phyloP scores from a whole-genome alignment of 352 stramenopile genomes.

The Plasmopara muralis region DNA sequence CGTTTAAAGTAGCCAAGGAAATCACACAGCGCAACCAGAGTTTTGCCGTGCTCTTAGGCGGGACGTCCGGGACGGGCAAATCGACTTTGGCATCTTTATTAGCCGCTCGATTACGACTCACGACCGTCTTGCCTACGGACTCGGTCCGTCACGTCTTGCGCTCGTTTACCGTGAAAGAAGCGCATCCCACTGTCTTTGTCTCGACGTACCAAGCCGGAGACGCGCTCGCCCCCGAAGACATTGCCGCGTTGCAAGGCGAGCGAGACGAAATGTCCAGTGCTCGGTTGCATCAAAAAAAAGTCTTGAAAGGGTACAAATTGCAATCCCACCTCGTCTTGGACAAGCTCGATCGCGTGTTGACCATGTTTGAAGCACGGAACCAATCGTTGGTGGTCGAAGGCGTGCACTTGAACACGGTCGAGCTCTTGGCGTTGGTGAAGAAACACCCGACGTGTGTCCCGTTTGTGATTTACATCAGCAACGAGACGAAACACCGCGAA shows the following conservation, averaged over 20 bases:
- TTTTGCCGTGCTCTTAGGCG: constrained; percentile 82
- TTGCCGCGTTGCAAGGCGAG: constrained; percentile 39
- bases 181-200: constrained; percentile 77
- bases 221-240: constrained; percentile 40
- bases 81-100: constrained; percentile 79
- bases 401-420: constrained; percentile 80
- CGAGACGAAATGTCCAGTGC: constrained; percentile 54
- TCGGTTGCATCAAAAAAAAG: constrained; percentile 75
- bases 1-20: constrained; percentile 81
- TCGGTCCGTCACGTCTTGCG: constrained; percentile 79
- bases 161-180: constrained; percentile 73
- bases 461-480: constrained; percentile 88
- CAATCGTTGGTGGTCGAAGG: constrained; percentile 84
- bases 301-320: constrained; percentile 75
- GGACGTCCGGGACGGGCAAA: constrained; percentile 81
- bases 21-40: constrained; percentile 82
- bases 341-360: constrained; percentile 76
- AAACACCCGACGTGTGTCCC: constrained; percentile 79
- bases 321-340: constrained; percentile 78
- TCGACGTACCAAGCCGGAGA: constrained; percentile 87
- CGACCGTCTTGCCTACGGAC: constrained; percentile 78
- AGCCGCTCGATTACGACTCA: constrained; percentile 66
- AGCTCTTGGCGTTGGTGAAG: constrained; percentile 72
- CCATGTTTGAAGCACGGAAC: constrained; percentile 77
- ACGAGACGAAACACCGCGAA: constrained; percentile 84